Evolutionary conservation across 2,329 filamentous ascomycete genomes (phyloP).

Genomic region (Apiospora saccharicola): DNA sequence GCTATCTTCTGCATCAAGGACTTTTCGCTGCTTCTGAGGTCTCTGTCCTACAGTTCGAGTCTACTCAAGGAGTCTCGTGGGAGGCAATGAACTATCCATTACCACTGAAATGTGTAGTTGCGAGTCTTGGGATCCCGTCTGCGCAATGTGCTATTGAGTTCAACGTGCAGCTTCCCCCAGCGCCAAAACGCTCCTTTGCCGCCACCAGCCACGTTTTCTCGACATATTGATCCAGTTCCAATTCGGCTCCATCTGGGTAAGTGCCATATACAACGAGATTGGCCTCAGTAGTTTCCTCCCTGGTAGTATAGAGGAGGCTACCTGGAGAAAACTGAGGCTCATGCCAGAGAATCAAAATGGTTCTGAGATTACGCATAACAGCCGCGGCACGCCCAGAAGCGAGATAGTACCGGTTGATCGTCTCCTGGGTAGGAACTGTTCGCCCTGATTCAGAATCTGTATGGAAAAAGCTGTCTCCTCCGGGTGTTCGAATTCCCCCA

Average conservation of each 20-base stretch:
- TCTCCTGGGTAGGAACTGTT: neutral
- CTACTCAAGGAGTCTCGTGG: neutral
- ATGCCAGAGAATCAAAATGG: neutral
- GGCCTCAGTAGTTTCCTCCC: neutral
- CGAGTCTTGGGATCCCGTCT: neutral
- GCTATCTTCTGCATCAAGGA: too few relatives aligned
- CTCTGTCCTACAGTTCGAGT: neutral
- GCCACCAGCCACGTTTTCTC: neutral
- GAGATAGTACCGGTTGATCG: neutral
- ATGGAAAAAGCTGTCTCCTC: too few relatives aligned
- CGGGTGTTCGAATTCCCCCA: neutral
- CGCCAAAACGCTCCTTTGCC: neutral
- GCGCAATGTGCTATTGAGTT: neutral
- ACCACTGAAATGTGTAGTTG: neutral
- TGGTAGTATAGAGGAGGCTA: neutral
- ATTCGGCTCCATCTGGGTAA: too few relatives aligned
- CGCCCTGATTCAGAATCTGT: too few relatives aligned
- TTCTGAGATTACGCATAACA: neutral
- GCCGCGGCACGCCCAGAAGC: neutral
- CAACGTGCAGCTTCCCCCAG: neutral
- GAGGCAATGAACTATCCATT: neutral
- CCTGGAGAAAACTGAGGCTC: neutral
- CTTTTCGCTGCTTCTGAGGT: neutral
- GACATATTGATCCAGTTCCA: neutral
- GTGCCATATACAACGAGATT: neutral